Evolutionary conservation across 2,329 filamentous ascomycete genomes (phyloP), one percentile per base, ranked within the genome.

Genomic region (Calonectria crousiana): DNA sequence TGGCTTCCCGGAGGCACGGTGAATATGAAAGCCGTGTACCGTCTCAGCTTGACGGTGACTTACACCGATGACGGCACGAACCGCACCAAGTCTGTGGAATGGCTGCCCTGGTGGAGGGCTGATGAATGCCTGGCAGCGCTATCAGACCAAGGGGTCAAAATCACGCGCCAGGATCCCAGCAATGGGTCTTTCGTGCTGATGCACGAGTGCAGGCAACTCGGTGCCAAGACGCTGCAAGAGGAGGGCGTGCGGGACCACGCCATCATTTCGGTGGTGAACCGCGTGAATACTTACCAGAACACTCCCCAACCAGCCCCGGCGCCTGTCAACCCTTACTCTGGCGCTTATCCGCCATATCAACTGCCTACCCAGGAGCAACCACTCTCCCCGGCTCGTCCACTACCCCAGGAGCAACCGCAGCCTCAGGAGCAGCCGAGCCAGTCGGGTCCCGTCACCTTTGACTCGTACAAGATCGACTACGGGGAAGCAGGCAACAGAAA

Each of bases 61-160:
- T 71, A 53, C 30, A 30, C 18, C 2, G n/a, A 58, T 20, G 9
- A 26, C 20, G 58, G 68, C 4, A 6, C 16, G 13, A 28, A 52
- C 30, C 26, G 14, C 6, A 66, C 64, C 4, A 67, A 36, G n/a
- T 36, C 41, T 23, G 58, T 71, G 16, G 47, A 32, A 16, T 71
- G 68, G 68, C 23, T 60, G 16, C 58, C 68, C 20, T 71, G 68
- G 68, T 71, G 68, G 68, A 65, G 44, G 5, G 20, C 18, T 28
- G 28, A 67, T 18, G 30, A 34, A 3, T 67, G 64, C 10, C 9
- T 67, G 20, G 28, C 30, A 6, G 44, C 34, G 10, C 64, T 49
- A 2, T 67, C 64, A 13, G 30, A 28, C 18, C n/a, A n/a, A 26
- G 64, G 47, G 1, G n/a, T 51, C 64, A 67, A 52, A 30, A 18